Evolutionary conservation across 2,329 filamentous ascomycete species (phyloP).

Genomic region (Verticillium zaregamsianum): DNA sequence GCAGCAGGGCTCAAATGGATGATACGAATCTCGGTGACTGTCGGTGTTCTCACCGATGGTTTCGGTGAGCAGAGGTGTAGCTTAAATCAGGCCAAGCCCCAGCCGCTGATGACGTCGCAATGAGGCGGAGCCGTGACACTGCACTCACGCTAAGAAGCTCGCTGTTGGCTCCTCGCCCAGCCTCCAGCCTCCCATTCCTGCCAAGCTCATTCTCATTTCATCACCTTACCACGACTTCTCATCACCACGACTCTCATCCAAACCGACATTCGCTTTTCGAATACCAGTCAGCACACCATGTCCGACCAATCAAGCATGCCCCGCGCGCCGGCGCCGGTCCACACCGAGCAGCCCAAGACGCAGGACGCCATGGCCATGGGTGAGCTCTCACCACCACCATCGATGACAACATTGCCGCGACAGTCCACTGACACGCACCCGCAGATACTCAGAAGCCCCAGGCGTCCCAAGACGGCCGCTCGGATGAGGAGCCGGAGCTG

Average conservation of each 20-base stretch:
- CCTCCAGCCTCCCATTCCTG: not conserved
- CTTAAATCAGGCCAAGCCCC: not conserved
- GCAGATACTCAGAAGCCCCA: not conserved
- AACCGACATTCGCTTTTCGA: not conserved
- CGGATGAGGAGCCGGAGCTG: slow-evolving; percentile 12
- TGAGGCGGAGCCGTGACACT: not conserved
- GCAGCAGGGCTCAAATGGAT: too few relatives aligned
- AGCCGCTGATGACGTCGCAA: not conserved
- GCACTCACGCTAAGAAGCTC: not conserved
- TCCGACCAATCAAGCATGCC: not conserved
- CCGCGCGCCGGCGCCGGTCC: not conserved
- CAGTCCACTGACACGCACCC: not conserved
- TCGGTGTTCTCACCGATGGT: not conserved
- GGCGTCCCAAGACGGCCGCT: not conserved
- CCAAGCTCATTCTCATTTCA: not conserved
- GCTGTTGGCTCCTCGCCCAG: not conserved
- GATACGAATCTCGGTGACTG: not conserved
- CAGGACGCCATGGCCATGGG: not conserved
- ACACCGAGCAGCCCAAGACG: not conserved
- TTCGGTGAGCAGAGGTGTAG: not conserved
- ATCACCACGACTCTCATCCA: not conserved
- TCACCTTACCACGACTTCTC: not conserved
- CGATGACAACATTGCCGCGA: not conserved
- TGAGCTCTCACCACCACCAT: not conserved
- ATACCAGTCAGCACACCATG: not conserved